Evolutionary conservation across 164 flowering plant genomes (phyloP).

Genomic region (Piper betle): DNA sequence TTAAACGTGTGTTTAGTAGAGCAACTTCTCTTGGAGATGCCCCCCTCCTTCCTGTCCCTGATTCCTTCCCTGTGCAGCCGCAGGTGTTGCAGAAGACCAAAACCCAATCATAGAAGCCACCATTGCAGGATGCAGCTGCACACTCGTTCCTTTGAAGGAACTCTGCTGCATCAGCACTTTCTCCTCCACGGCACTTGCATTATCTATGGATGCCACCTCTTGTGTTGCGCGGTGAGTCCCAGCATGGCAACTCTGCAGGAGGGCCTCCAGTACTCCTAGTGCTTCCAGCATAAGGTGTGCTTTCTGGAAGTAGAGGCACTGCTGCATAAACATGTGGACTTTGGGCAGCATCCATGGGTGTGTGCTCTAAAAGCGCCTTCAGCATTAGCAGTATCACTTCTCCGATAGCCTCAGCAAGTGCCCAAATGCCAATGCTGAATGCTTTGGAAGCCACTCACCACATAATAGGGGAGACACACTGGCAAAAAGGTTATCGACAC

Average conservation of each 20-base stretch:
- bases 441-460: slow-evolving; percentile 90
- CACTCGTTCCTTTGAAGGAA: slow-evolving; percentile 86
- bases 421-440: slow-evolving; percentile 93
- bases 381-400: slow-evolving; percentile 86
- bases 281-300: slow-evolving; percentile 96
- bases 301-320: slow-evolving; percentile 94
- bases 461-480: slow-evolving; percentile 79
- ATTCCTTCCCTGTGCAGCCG: slow-evolving; percentile 34
- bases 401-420: slow-evolving; percentile 76
- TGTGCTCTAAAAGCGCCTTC: slow-evolving; percentile 93
- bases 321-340: slow-evolving; percentile 95
- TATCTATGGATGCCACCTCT: slow-evolving; percentile 46
- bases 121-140: slow-evolving; percentile 53
- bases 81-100: slow-evolving; percentile 12
- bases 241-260: slow-evolving; percentile 74
- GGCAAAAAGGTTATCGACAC: slow-evolving; percentile 56
- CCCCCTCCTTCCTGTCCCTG: slow-evolving; percentile 42
- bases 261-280: slow-evolving; percentile 86
- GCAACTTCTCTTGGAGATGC: slow-evolving; percentile 57
- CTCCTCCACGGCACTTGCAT: slow-evolving; percentile 51
- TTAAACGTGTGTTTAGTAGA: slow-evolving; percentile 74
- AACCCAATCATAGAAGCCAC: slow-evolving; percentile 26
- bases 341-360: slow-evolving; percentile 93
- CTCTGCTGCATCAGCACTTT: slow-evolving; percentile 57
- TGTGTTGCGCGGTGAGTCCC: slow-evolving; percentile 35